Evolutionary conservation across 164 flowering plant genomes (phyloP).

Genomic region (Paratinospora sagittata): DNA sequence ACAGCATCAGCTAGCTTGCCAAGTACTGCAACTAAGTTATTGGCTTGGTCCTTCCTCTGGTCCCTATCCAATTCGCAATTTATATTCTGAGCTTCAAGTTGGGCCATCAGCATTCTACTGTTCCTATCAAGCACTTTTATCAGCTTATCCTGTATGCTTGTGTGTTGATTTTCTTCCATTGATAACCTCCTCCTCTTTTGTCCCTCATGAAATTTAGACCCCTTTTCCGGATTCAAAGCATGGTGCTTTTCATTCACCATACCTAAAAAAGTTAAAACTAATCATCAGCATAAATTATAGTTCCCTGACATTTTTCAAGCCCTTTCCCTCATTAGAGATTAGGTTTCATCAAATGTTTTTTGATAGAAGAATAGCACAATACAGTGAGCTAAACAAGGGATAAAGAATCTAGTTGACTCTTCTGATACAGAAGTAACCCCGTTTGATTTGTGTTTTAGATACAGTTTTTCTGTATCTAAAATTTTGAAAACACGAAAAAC

Average conservation of each 20-base stretch:
- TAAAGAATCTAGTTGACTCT: too few relatives aligned
- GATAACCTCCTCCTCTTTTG: conserved; percentile 45
- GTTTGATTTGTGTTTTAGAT: too few relatives aligned
- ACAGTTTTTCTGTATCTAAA: too few relatives aligned
- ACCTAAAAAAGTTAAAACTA: conserved; percentile 26
- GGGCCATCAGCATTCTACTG: conserved; percentile 49
- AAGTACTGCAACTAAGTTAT: conserved; percentile 58
- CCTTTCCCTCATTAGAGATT: background rate
- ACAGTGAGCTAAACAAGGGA: background rate
- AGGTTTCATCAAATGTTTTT: too few relatives aligned
- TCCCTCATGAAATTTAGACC: conserved; percentile 49
- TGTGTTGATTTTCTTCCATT: conserved; percentile 30
- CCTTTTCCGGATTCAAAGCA: conserved; percentile 37
- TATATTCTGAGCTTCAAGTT: conserved; percentile 66
- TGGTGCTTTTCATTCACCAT: conserved; percentile 35
- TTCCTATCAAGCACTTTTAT: conserved; percentile 60
- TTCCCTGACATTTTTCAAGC: background rate
- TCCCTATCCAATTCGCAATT: conserved; percentile 57
- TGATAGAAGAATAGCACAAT: background rate
- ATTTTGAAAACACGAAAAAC: too few relatives aligned
- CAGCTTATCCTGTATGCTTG: conserved; percentile 40
- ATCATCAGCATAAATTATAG: background rate
- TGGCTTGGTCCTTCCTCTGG: conserved; percentile 51
- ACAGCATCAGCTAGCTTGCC: conserved; percentile 76
- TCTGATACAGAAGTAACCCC: too few relatives aligned